Conservation (phyloP, 2,329 filamentous ascomycete species). For the Cladophialophora exuberans region DNA sequence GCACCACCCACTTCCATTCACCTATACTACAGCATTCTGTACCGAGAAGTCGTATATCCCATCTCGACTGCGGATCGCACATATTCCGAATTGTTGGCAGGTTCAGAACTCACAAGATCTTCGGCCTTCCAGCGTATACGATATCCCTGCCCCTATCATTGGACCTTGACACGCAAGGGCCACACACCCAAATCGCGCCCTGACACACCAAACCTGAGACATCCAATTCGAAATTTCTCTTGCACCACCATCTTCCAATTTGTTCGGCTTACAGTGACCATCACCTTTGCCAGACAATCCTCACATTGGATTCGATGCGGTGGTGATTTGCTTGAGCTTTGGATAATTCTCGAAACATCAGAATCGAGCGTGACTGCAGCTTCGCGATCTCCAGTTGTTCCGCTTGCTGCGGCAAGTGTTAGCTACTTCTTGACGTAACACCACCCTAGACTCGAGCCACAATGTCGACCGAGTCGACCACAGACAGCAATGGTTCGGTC, state of each 20-base stretch:
- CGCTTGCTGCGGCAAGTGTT: conserved; percentile 14
- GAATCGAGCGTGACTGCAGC: background rate
- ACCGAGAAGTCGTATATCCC: too few relatives aligned
- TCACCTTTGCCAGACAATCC: too few relatives aligned
- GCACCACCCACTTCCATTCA: too few relatives aligned
- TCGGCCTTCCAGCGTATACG: background rate
- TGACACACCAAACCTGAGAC: conserved; percentile 4
- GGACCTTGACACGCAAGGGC: background rate
- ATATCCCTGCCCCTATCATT: background rate
- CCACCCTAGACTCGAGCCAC: background rate
- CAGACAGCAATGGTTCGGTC: conserved; percentile 17
- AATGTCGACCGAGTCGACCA: conserved; percentile 17
- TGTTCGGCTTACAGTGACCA: background rate
- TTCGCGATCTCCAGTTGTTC: background rate
- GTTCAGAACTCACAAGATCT: background rate
- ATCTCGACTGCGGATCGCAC: background rate
- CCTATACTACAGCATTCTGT: too few relatives aligned
- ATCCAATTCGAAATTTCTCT: background rate
- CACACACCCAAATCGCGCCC: background rate
- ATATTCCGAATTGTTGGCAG: background rate
- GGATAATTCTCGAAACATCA: background rate
- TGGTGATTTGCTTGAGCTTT: too few relatives aligned
- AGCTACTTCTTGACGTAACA: background rate
- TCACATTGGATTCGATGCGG: background rate
- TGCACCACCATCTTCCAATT: background rate